These are phyloP conservation scores for Allium sativum DNA, from an alignment of 106 monocot genomes.

Conservation along the genomic window DNA sequence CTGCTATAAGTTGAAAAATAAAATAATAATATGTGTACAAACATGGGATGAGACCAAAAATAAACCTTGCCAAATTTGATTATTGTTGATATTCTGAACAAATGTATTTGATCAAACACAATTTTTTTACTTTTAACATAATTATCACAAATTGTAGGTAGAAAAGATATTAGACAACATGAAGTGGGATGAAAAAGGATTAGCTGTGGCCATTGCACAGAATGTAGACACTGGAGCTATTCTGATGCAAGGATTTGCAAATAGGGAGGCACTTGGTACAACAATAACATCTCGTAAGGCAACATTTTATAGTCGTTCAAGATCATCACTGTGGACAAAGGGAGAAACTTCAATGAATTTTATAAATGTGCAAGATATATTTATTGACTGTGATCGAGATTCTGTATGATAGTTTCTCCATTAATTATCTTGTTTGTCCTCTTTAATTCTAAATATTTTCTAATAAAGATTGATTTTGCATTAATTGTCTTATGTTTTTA, in stretches of 20 bases:
- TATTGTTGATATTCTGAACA: too few relatives aligned
- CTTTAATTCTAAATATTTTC: too few relatives aligned
- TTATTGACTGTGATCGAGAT: conserved; percentile 92
- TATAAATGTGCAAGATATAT: conserved; percentile 92
- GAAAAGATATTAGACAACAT: conserved; percentile 45
- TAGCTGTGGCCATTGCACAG: conserved; percentile 90
- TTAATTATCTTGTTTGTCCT: too few relatives aligned
- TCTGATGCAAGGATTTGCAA: conserved; percentile 96
- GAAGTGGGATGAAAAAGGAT: conserved; percentile 86
- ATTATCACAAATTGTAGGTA: conserved; percentile 21
- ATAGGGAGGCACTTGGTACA: conserved; percentile 61
- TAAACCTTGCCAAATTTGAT: too few relatives aligned
- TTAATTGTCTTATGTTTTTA: neutral
- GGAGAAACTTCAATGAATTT: conserved; percentile 93
- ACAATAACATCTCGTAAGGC: conserved; percentile 76
- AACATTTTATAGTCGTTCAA: conserved; percentile 90
- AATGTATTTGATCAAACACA: too few relatives aligned
- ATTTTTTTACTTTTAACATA: too few relatives aligned
- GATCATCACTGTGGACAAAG: conserved; percentile 89
- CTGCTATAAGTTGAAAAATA: too few relatives aligned
- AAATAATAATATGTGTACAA: too few relatives aligned
- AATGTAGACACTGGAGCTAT: conserved; percentile 90
- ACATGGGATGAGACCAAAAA: too few relatives aligned
- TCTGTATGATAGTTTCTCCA: conserved; percentile 38
- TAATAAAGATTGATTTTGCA: too few relatives aligned